phyloP scores from a whole-genome alignment of 768 basidiomycete species.

The Strobilomyces confusus region DNA sequence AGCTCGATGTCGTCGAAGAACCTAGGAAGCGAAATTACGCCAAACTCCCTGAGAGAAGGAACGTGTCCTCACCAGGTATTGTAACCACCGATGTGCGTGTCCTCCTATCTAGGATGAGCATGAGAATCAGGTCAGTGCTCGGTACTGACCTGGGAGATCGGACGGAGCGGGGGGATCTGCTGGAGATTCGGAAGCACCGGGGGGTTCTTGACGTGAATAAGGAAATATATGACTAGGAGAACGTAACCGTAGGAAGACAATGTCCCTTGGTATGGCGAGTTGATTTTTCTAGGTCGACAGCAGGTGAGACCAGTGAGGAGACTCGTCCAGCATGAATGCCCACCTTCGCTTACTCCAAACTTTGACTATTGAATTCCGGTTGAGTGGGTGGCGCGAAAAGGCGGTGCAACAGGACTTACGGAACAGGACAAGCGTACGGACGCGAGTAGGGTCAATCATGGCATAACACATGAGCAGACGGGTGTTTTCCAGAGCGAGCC shows the following conservation, averaged over 20 bases:
- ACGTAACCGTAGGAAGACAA: conserved; percentile 97
- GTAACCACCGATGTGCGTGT: conserved; percentile 73
- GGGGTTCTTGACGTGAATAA: conserved; percentile 96
- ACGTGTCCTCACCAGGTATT: conserved; percentile 63
- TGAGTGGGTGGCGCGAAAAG: conserved; percentile 8
- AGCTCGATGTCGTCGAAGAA: conserved; percentile 98
- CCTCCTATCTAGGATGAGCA: conserved; percentile 48
- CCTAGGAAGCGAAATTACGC: conserved; percentile 36
- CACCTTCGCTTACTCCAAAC: conserved; percentile 97
- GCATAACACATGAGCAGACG: conserved; percentile 95
- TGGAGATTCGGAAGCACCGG: conserved; percentile 95
- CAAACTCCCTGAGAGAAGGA: conserved; percentile 11
- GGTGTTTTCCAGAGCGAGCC: conserved; percentile 95
- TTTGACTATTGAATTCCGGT: conserved; percentile 62
- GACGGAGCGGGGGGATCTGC: conserved; percentile 87
- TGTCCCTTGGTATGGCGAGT: conserved; percentile 96
- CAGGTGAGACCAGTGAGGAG: not conserved
- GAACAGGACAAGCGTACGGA: conserved; percentile 92
- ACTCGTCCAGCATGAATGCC: not conserved
- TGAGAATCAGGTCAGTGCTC: conserved; percentile 6
- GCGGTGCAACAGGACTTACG: conserved; percentile 56
- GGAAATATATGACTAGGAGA: conserved; percentile 95
- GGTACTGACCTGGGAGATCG: conserved; percentile 67
- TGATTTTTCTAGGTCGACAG: conserved; percentile 75
- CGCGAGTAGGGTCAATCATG: conserved; percentile 90